phyloP scores from a whole-genome alignment of 2,329 filamentous ascomycete species.

The Calonectria fujianensis region DNA sequence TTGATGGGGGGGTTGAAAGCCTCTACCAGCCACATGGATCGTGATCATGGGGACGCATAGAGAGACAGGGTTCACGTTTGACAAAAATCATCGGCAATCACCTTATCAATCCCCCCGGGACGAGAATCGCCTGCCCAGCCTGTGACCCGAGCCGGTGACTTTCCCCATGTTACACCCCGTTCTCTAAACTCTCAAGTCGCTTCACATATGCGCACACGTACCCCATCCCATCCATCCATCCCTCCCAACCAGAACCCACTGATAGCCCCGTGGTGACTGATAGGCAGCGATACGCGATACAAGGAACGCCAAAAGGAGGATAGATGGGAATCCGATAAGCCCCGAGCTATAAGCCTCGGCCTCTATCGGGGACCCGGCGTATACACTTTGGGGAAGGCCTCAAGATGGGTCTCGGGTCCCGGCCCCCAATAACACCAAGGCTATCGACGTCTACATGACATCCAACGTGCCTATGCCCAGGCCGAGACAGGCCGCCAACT shows the following conservation, averaged over 20 bases:
- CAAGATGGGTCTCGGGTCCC: not conserved
- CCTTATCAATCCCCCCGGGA: conserved; percentile 17
- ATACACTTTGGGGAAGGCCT: conserved; percentile 32
- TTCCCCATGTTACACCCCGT: conserved; percentile 9
- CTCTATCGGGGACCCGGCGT: conserved; percentile 34
- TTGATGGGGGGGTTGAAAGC: conserved; percentile 19
- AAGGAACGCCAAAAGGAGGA: not conserved
- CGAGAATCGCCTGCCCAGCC: conserved; percentile 21
- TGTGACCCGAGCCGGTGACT: conserved; percentile 22
- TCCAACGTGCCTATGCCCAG: not conserved
- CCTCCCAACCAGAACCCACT: not conserved
- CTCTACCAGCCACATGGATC: conserved; percentile 27
- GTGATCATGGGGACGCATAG: conserved; percentile 29
- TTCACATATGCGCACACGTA: conserved; percentile 3
- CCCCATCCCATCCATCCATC: conserved; percentile 6
- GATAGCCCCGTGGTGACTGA: conserved; percentile 9
- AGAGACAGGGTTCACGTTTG: not conserved
- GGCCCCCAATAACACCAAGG: conserved; percentile 4
- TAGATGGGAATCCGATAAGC: conserved; percentile 40
- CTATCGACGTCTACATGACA: conserved; percentile 17
- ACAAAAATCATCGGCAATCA: conserved; percentile 4
- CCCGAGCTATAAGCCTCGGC: conserved; percentile 40
- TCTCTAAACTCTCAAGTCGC: conserved; percentile 6
- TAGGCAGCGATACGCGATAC: conserved; percentile 3
- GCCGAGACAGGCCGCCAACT: conserved; percentile 20